phyloP scores from a whole-genome alignment of 331 rosid species.

The Malus hybrid region DNA sequence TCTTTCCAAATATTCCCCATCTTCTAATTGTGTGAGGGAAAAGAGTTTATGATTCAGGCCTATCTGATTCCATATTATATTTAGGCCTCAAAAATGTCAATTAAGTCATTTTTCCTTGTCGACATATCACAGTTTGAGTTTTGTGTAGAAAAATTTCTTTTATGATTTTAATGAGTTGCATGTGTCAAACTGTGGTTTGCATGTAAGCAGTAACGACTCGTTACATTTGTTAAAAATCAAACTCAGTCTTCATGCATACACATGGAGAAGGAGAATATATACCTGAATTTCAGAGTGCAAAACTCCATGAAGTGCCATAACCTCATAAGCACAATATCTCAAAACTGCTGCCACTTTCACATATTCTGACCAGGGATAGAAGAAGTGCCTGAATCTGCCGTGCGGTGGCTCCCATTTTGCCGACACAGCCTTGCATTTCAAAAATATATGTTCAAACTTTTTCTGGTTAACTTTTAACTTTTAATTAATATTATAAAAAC shows the following conservation, averaged over 20 bases:
- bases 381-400: constrained; percentile 57
- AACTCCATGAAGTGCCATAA: constrained; percentile 74
- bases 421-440: constrained; percentile 36
- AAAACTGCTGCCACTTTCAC: constrained; percentile 58
- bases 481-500: neutral
- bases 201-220: too few relatives aligned
- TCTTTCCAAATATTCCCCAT: constrained; percentile 7
- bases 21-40: neutral
- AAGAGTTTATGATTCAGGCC: too few relatives aligned
- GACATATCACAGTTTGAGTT: too few relatives aligned
- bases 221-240: neutral
- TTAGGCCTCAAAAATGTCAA: too few relatives aligned
- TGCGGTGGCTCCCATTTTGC: constrained; percentile 94
- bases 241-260: neutral
- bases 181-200: too few relatives aligned
- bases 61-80: too few relatives aligned
- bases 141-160: too few relatives aligned
- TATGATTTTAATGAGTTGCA: too few relatives aligned
- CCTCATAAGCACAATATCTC: constrained; percentile 61
- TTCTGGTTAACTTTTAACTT: neutral
- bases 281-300: constrained; percentile 81
- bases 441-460: neutral
- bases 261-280: neutral
- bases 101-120: too few relatives aligned
- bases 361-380: constrained; percentile 68